Evolutionary conservation across 331 rosid genomes (phyloP), one percentile per base, ranked within the genome.

Genomic region (Acacia concinna): DNA sequence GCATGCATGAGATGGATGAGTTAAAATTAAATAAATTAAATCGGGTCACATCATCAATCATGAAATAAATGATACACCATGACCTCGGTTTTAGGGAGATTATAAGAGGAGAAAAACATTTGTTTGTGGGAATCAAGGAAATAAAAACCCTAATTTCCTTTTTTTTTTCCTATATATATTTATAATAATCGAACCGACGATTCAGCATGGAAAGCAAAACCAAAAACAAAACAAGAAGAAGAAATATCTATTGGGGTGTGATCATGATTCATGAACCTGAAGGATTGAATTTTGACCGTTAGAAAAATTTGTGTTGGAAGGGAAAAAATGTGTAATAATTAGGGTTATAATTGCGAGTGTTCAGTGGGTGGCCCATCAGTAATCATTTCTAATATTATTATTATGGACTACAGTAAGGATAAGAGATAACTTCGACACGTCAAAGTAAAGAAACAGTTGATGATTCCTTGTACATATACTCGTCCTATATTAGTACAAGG

Each of bases 281-380:
- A 67, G 83, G 85, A 86, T 82, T 78, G 84, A 79, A 82, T 76
- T 76, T 86, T 86, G 87, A 86, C 85, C 63, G 31, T 75, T 69
- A 79, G 66, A 83, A 76, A 76, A 60, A 62, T 11, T 78, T 76
- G 80, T 47, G 80, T 78, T 78, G 68, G 79, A 32, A 69, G 44
- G 31, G 30, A 9, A 68, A 57, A 77, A 59, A 71, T 72, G 77
- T 60, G 76, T 71, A 41, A 86, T 88, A 62, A 84, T 86, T 78
- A 68, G 73, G 11, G 32, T 32, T 47, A 38, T 59, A 27, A 59
- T 81, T 78, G 73, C 73, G 60, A 86, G 85, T 66, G 79, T 64
- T 79, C 78, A 65, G 76, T 74, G 81, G 81, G 78, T 65, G 86
- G 77, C 84, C 82, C 85, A 76, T 71, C 75, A 34, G 46, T 65